Evolutionary conservation across 2,329 filamentous ascomycete genomes (phyloP).

Genomic region (Colletotrichum neosansevieriae): DNA sequence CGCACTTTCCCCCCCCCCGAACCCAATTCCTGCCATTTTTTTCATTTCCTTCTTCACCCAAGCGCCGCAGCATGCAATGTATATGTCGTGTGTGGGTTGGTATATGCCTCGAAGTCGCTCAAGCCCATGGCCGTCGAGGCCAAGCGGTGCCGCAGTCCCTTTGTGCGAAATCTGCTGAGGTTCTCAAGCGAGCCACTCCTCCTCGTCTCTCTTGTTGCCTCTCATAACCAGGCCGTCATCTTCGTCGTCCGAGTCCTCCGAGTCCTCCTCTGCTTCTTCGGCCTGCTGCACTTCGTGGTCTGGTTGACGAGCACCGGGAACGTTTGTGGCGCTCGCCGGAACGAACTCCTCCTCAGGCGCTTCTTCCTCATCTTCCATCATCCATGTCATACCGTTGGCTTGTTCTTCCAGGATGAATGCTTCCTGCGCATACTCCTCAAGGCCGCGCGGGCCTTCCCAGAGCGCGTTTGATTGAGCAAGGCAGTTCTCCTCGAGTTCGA

Average conservation of each 20-base stretch:
- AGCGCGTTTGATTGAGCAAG: conserved; percentile 82
- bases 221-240: conserved; percentile 71
- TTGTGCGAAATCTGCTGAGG: neutral
- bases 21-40: conserved; percentile 24
- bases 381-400: conserved; percentile 94
- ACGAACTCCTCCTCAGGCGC: conserved; percentile 47
- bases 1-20: conserved; percentile 13
- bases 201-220: conserved; percentile 67
- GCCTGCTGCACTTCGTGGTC: conserved; percentile 50
- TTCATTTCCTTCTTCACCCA: conserved; percentile 15
- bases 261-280: conserved; percentile 56
- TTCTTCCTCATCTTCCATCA: conserved; percentile 68
- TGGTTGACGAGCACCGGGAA: conserved; percentile 43
- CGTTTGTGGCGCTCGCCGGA: neutral
- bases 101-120: conserved; percentile 6
- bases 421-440: conserved; percentile 95
- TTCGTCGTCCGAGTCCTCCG: conserved; percentile 67
- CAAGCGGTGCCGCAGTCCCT: conserved; percentile 10
- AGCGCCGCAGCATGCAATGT: conserved; percentile 37
- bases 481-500: conserved; percentile 70
- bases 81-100: conserved; percentile 24
- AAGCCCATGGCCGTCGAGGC: conserved; percentile 16
- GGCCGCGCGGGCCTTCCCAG: conserved; percentile 90
- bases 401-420: conserved; percentile 96
- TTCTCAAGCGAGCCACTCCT: conserved; percentile 68